A percentile compares a stretch with the other conserved stretches of the same genome.
Conservation (phyloP, 352 stramenopile genomes). For the Aphanomyces euteiches region DNA sequence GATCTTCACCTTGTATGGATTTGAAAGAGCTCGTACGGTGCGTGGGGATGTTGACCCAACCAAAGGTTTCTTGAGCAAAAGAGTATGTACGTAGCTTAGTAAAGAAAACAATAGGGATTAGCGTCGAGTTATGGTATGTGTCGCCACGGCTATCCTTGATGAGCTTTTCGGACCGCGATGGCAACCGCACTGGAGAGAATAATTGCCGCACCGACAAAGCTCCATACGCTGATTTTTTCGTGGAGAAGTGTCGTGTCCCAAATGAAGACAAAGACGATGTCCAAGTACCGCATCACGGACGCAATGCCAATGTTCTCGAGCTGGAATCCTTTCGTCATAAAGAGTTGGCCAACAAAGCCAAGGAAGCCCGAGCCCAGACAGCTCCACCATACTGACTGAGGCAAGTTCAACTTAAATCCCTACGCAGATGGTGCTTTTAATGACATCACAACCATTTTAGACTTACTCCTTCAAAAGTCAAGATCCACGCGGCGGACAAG, state of each 20-base stretch:
- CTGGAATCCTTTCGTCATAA: slow-evolving; percentile 78
- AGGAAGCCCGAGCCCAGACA: slow-evolving; percentile 58
- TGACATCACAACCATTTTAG: background rate
- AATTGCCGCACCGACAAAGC: slow-evolving; percentile 39
- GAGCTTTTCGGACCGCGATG: slow-evolving; percentile 56
- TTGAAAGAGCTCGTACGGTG: no score
- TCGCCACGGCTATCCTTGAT: background rate
- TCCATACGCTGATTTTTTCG: slow-evolving; percentile 64
- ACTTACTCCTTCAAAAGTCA: slow-evolving; percentile 4
- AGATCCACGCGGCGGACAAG: background rate
- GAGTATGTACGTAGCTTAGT: no score
- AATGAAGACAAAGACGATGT: slow-evolving; percentile 79
- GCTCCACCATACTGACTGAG: slow-evolving; percentile 41
- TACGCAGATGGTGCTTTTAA: background rate
- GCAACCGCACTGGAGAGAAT: slow-evolving; percentile 53
- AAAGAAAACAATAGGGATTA: no score
- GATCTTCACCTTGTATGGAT: no score
- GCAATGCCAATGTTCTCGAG: slow-evolving; percentile 78
- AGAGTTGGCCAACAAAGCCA: slow-evolving; percentile 62
- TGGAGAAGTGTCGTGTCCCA: slow-evolving; percentile 62
- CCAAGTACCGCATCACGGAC: slow-evolving; percentile 81
- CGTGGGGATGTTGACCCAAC: no score
- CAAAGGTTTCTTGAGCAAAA: no score
- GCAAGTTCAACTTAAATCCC: slow-evolving; percentile 20
- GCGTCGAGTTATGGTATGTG: no score